Percentiles rank a stretch among this genome's conserved stretches.
These are phyloP conservation scores for Sugiyamaella mastotermitis DNA, from an alignment of 805 yeast genomes.

Conservation along the genomic window DNA sequence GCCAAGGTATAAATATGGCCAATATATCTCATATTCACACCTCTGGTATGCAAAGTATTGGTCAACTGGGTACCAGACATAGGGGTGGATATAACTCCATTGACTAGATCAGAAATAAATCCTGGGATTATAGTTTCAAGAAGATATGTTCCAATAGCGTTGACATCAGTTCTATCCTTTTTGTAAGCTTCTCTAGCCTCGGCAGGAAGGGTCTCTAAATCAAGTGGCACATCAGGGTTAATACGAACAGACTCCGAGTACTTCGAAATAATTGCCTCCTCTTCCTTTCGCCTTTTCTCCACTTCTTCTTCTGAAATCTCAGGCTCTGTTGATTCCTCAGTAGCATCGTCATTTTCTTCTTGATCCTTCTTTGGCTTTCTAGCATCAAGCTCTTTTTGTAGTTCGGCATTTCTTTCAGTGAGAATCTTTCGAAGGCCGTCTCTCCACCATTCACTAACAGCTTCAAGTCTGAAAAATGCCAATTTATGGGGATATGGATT, in stretches of 20 bases:
- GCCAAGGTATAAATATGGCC: conserved; percentile 44
- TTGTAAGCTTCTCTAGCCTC: conserved; percentile 33
- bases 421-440: conserved; percentile 49
- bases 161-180: conserved; percentile 58
- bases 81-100: conserved; percentile 52
- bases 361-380: conserved; percentile 14
- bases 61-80: conserved; percentile 77
- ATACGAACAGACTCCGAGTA: conserved; percentile 31
- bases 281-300: conserved; percentile 27
- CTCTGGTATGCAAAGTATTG: conserved; percentile 62
- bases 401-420: conserved; percentile 20
- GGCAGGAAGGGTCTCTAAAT: conserved; percentile 32
- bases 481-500: conserved; percentile 73
- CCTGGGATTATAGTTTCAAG: conserved; percentile 53
- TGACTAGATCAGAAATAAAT: conserved; percentile 50
- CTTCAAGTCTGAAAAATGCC: conserved; percentile 75
- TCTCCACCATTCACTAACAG: conserved; percentile 87
- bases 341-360: conserved; percentile 4
- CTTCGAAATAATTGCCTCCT: conserved; percentile 24
- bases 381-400: no score
- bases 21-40: conserved; percentile 85
- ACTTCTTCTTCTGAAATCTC: conserved; percentile 30
- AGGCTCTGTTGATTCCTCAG: conserved; percentile 28
- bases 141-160: conserved; percentile 63
- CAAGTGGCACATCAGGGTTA: conserved; percentile 70